These are phyloP conservation scores for Monoraphidium neglectum DNA, from an alignment of 139 green algal genomes.

Conservation along the genomic window DNA sequence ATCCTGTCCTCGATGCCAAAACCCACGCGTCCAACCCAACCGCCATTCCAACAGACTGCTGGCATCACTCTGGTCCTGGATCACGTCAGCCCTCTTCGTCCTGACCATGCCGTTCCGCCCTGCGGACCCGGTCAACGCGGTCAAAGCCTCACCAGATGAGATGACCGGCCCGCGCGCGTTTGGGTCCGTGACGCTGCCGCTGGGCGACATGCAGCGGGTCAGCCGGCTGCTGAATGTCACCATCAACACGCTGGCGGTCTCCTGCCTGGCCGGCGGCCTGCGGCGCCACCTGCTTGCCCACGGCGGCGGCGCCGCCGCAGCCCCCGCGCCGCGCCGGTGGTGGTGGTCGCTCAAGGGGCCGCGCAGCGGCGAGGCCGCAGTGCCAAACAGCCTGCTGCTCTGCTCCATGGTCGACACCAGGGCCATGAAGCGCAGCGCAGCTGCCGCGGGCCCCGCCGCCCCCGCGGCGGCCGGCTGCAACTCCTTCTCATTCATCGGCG, in stretches of 20 bases:
- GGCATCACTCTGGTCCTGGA: too few species aligned
- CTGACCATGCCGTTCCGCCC: conserved; percentile 8
- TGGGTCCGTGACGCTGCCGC: conserved; percentile 8
- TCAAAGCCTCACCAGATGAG: conserved; percentile 18
- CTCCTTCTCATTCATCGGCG: conserved; percentile 30
- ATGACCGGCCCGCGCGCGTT: conserved; percentile 6
- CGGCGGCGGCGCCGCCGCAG: too few species aligned
- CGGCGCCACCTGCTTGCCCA: conserved; percentile 8
- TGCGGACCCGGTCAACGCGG: conserved; percentile 1
- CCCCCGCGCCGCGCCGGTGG: neutral
- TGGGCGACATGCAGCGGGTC: conserved; percentile 11
- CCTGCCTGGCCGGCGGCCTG: conserved; percentile 20
- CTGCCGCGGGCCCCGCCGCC: neutral
- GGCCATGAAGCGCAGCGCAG: conserved; percentile 2
- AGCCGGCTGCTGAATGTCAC: neutral
- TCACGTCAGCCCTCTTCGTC: too few species aligned
- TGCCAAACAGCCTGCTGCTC: neutral
- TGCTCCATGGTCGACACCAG: conserved; percentile 30
- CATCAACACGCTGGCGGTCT: conserved; percentile 28
- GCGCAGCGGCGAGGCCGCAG: neutral
- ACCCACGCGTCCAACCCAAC: too few species aligned
- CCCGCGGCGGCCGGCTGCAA: conserved; percentile 10
- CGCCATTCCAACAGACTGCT: too few species aligned
- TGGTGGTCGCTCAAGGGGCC: neutral
- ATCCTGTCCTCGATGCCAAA: too few species aligned